Evolutionary conservation across 306 rosid genomes (phyloP).

Genomic region (Medicago arabica): DNA sequence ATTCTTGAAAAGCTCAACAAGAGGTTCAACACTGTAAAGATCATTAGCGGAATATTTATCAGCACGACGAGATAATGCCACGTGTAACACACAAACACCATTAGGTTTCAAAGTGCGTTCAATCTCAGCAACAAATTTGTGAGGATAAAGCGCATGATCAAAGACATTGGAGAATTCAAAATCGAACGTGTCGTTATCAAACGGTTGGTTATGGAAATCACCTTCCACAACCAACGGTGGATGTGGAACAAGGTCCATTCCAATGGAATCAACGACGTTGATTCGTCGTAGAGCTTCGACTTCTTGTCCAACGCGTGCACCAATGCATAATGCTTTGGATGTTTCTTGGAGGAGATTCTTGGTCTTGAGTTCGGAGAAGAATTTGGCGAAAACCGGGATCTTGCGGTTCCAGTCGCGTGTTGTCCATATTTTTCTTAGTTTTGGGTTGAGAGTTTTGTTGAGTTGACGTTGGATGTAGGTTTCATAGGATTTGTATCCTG

Average conservation of each 20-base stretch:
- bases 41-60: constrained; percentile 96
- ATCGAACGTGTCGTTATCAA: constrained; percentile 61
- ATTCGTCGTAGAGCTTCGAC: constrained; percentile 75
- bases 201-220: constrained; percentile 85
- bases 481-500: constrained; percentile 85
- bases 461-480: constrained; percentile 81
- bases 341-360: constrained; percentile 50
- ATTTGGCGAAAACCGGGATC: constrained; percentile 64
- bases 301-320: constrained; percentile 92
- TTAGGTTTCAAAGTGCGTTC: constrained; percentile 79
- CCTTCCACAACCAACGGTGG: constrained; percentile 83
- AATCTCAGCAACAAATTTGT: constrained; percentile 75
- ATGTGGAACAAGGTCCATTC: constrained; percentile 83
- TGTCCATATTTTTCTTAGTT: constrained; percentile 79
- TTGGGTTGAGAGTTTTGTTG: constrained; percentile 87
- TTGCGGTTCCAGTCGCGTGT: constrained; percentile 96
- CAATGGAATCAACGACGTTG: constrained; percentile 74
- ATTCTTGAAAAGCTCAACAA: constrained; percentile 57
- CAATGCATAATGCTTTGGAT: constrained; percentile 71
- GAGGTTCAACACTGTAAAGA: constrained; percentile 66
- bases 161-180: constrained; percentile 96
- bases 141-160: constrained; percentile 91
- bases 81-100: constrained; percentile 85
- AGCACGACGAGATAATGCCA: constrained; percentile 62
- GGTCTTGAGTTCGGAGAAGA: constrained; percentile 54